Conservation (phyloP, 1,284 basidiomycete species). For the Moesziomyces antarcticus region DNA sequence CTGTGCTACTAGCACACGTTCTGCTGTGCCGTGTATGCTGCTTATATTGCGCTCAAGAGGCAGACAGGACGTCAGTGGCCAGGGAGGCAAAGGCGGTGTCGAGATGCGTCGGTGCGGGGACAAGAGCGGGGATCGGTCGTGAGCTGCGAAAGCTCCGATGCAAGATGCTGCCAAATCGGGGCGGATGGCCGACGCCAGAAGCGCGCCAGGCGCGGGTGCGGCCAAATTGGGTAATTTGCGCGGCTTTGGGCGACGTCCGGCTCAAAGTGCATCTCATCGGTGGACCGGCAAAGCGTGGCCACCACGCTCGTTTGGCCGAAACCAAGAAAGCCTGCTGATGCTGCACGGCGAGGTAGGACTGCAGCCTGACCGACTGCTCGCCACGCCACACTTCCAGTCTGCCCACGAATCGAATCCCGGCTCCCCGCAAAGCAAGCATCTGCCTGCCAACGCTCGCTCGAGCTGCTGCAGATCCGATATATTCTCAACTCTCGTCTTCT, state of each 20-base stretch:
- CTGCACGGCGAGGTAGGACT: not conserved
- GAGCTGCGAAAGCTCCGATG: conserved; percentile 28
- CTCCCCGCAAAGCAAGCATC: too few relatives aligned
- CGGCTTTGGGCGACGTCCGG: too few relatives aligned
- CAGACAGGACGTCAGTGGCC: too few relatives aligned
- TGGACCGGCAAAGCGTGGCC: not conserved
- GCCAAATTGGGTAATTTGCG: not conserved
- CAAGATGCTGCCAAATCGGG: too few relatives aligned
- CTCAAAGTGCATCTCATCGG: not conserved
- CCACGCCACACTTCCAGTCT: too few relatives aligned
- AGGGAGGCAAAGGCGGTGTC: too few relatives aligned
- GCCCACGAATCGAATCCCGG: too few relatives aligned
- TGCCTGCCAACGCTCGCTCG: too few relatives aligned
- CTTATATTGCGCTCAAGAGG: too few relatives aligned
- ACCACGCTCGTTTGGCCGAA: not conserved
- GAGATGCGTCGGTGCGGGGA: conserved; percentile 8
- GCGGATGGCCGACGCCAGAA: not conserved
- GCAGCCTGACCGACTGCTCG: too few relatives aligned
- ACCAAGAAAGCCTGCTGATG: not conserved
- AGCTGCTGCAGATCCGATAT: not conserved
- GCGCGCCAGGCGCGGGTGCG: not conserved
- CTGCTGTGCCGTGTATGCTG: too few relatives aligned
- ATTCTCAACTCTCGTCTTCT: not conserved
- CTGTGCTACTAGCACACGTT: too few relatives aligned
- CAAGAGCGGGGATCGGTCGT: conserved; percentile 30